These are phyloP conservation scores for Colletotrichum lini DNA, from an alignment of 2,329 filamentous ascomycete species.

Conservation along the genomic window DNA sequence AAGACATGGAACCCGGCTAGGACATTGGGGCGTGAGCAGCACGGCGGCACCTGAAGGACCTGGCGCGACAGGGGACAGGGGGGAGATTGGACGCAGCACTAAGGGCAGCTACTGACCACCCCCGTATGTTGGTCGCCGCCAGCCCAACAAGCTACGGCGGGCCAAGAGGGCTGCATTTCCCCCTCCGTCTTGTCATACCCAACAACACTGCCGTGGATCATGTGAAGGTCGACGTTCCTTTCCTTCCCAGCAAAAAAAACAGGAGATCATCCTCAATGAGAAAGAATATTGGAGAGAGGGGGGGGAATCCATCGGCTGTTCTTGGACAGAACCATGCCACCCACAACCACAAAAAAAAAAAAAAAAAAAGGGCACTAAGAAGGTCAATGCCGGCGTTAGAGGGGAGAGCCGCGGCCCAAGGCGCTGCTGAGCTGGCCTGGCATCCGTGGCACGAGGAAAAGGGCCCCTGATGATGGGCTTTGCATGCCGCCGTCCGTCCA, in stretches of 20 bases:
- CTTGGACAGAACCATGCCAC: conserved; percentile 12
- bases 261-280: conserved; percentile 16
- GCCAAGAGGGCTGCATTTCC: conserved; percentile 7
- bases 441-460: conserved; percentile 11
- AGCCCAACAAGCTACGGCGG: conserved; percentile 38
- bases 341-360: not conserved
- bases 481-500: conserved; percentile 22
- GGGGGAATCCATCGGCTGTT: not conserved
- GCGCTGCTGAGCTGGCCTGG: conserved; percentile 10
- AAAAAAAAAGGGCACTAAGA: conserved; percentile 18
- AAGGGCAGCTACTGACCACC: conserved; percentile 2
- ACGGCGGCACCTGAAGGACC: conserved; percentile 1
- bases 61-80: conserved; percentile 26
- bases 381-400: conserved; percentile 31
- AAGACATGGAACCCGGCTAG: not conserved
- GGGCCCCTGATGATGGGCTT: conserved; percentile 15
- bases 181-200: not conserved
- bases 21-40: not conserved
- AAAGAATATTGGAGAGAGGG: not conserved
- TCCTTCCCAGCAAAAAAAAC: conserved; percentile 8
- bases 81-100: not conserved
- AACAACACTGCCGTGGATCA: conserved; percentile 31
- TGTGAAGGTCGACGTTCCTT: conserved; percentile 38
- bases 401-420: not conserved
- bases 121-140: conserved; percentile 34